Base-by-base conservation (phyloP, 495 filamentous ascomycete genomes). In the Aspergillus heteromorphus region DNA sequence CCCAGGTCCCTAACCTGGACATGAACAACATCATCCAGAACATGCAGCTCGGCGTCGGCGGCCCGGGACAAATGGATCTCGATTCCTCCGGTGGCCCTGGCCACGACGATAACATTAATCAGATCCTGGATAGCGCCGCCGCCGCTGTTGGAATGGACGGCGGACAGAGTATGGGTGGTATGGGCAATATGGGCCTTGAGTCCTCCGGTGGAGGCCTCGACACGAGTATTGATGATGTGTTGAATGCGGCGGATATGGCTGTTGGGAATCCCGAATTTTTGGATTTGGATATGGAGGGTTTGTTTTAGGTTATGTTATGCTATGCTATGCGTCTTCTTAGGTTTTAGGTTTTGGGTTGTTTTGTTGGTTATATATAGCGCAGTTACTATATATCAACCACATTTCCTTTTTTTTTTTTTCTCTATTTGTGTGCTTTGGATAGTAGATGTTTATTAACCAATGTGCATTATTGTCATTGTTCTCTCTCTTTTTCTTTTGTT, bases 221-320 rank as follows among this genome's bases (percentile, higher is more conserved):
- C 56, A 68, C 67, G 45, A 70, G 60, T 56, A 73, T 78, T 51
- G 73, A 78, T 38, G 75, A 77, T 61, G 67, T 78, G 40, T 59
- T 78, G 34, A 73, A 74, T 66, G 73, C 71, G 11, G 75, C 73
- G 6, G 71, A 78, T 60, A 75, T 76, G 71, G 67, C 66, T 0
- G 72, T 72, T 63, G 72, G 67, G 3, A 78, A 76, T 58, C 73
- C 73, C n/a, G 74, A 78, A 55, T 75, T 75, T 57, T 51, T 76
- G 23, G 73, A 78, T 67, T 54, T 78, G 55, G 75, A 78, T 61
- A 73, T 78, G 73, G 74, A 78, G 56, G 71, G 69, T 7, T 75
- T 78, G 72, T 78, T 72, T 25, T 72, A 62, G 53, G 27, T 10
- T 36, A 34, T 14, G 14, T 5, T 1, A 17, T 20, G n/a, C n/a